Percentiles rank a stretch among this genome's conserved stretches.
phyloP scores from a whole-genome alignment of 345 rosid genomes.

The Gossypium bickii region DNA sequence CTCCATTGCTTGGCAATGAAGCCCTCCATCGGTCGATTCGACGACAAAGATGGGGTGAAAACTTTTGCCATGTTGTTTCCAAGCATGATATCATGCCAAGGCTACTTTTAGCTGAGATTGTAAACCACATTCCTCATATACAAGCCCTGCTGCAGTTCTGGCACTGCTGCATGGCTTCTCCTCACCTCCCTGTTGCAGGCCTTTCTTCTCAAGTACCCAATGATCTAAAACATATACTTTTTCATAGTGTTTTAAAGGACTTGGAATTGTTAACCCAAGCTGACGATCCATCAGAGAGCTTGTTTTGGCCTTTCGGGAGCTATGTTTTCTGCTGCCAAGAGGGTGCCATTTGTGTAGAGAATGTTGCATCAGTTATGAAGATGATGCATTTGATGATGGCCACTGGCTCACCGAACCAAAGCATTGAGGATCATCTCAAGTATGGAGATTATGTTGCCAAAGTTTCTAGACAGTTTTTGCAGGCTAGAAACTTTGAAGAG shows the following conservation, averaged over 20 bases:
- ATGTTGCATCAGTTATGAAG: conserved; percentile 40
- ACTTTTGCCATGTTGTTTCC: conserved; percentile 64
- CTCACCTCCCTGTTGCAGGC: not conserved
- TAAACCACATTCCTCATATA: conserved; percentile 11
- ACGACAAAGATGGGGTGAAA: conserved; percentile 55
- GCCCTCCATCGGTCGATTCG: conserved; percentile 57
- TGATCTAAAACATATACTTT: conserved; percentile 20
- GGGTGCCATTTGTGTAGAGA: conserved; percentile 79
- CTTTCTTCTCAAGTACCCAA: conserved; percentile 17
- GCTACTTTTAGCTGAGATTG: conserved; percentile 36
- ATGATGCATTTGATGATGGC: conserved; percentile 51
- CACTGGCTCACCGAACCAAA: conserved; percentile 23
- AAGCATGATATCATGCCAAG: conserved; percentile 54
- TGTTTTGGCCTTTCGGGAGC: conserved; percentile 70
- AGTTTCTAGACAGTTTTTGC: conserved; percentile 37
- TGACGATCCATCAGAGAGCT: conserved; percentile 6
- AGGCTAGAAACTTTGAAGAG: conserved; percentile 33
- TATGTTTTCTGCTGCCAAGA: conserved; percentile 59
- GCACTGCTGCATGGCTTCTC: conserved; percentile 29
- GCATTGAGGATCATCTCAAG: conserved; percentile 55
- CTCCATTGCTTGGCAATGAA: conserved; percentile 69
- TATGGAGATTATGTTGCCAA: conserved; percentile 46
- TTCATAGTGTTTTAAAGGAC: conserved; percentile 19
- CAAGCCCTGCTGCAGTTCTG: conserved; percentile 25
- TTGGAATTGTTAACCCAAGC: conserved; percentile 5